Conservation (phyloP, 148 eudicot species). For the Arctostaphylos glauca region DNA sequence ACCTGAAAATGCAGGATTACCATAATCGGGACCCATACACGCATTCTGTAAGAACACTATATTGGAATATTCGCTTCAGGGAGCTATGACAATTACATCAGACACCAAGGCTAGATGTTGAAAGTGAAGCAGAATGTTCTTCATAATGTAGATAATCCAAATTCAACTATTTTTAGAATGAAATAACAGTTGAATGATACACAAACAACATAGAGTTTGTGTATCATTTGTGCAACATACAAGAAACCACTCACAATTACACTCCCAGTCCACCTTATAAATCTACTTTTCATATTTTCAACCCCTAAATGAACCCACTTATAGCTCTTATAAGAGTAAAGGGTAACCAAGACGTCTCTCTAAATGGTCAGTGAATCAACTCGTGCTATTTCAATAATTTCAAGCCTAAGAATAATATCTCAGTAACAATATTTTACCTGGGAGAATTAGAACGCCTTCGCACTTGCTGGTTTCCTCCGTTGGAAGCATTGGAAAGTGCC, state of each 20-base stretch:
- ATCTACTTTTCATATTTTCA: neutral
- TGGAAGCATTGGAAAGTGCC: slow-evolving; percentile 32
- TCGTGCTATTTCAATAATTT: neutral
- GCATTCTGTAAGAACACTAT: neutral
- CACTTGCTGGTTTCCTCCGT: slow-evolving; percentile 37
- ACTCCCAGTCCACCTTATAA: neutral
- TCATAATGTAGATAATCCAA: neutral
- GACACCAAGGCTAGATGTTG: neutral
- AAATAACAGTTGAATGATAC: neutral
- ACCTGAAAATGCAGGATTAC: slow-evolving; percentile 29
- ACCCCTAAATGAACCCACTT: neutral
- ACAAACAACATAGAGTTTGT: neutral
- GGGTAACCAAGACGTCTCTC: neutral
- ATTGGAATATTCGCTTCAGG: neutral
- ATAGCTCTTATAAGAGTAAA: neutral
- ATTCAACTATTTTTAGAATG: neutral
- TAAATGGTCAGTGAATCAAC: neutral
- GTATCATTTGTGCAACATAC: neutral
- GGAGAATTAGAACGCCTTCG: slow-evolving; percentile 40
- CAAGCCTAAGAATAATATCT: neutral
- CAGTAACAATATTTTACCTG: slow-evolving; percentile 39
- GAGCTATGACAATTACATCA: neutral
- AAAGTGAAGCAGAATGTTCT: neutral
- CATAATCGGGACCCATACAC: slow-evolving; percentile 3
- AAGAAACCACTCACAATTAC: neutral